Evolutionary conservation across 805 yeast species (phyloP), one percentile per base, ranked within the genome.

Genomic region (Wickerhamomyces xylosicus): DNA sequence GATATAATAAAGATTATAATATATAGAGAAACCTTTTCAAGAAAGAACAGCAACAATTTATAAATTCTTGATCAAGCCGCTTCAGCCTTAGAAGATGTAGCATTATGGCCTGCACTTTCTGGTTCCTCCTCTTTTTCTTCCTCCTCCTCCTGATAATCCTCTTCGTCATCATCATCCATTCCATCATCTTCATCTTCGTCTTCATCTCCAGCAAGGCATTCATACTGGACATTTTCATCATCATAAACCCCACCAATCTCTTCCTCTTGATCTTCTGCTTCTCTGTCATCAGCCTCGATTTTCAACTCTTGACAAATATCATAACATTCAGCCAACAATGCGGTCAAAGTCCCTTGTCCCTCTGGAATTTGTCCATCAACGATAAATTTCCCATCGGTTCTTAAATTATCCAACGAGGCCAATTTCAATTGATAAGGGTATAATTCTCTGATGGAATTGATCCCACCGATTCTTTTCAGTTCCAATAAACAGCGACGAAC

Each of bases 341-440:
- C 95, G 58, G 79, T 87, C 46, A 92, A 67, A n/a, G 95, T 77
- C 5, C 97, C 98, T 61, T 92, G 99, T 11, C 99, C 99, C 57
- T 92, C 97, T 2, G 99, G 99, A 33, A 92, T 82, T 46, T 85
- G 84, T 37, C 78, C 85, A 44, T 84, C 85, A 35, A 86, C 82
- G 54, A 83, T 77, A 53, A 92, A 92, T 64, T 85, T 90, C 7
- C 99, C 99, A 57, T 92, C 97, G 13, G 64, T 70, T 54, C 97
- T 75, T 54, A 82, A 56, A 53, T 87, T 84, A 58, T 92, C 98
- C 43, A 92, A 69, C 14, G 92, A 79, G 2, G 94, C 92, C 40
- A 92, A 69, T 62, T 92, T 92, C 77, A 92, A 76, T 61, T 92
- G 97, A 57, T 85, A 92, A 6, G 98, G 99, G 54, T 89, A 92